Base-by-base conservation (phyloP, 352 stramenopile species). In the Pythium angustatum region DNA sequence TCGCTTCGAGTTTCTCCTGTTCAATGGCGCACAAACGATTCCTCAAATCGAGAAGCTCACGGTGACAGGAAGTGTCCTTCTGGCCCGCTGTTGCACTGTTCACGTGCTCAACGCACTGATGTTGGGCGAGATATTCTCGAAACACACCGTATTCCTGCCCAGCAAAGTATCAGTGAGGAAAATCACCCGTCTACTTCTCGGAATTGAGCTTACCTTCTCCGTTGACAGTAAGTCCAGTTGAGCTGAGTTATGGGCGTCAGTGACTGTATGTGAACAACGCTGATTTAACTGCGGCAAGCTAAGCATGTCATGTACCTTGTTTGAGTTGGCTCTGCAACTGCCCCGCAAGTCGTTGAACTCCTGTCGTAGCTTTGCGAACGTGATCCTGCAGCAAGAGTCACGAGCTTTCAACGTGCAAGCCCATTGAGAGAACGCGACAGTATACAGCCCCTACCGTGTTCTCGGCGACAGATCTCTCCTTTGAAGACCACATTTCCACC, bases 301-400 rank as follows among this genome's bases (percentile, higher is more conserved):
- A 19, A 47, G 7, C 33, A 38, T 38, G 33, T 15, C 8, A 27
- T 63, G 58, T 58, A 79, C 72, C 45, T 27, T 55, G 47, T 10
- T 64, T 48, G 7, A 77, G 31, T 14, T 79, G 65, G 10, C 10
- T 27, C 55, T 65, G 50, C 21, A 68, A 14, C 17, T 66, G 41
- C 24, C 48, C 19, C 36, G 51, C 58, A 8, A 71, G 34, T 21
- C 27, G 24, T 15, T 79, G 61, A 3, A 75, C 19, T 12, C 54
- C 59, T 15, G 24, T 14, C 0, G 54, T 63, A 19, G 62, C 66
- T 26, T 68, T 58, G 6, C 59, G 66, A 5, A 70, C 54, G 31
- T 73, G 64, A 30, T 56, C 48, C 70, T 77, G 43, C 11, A 26
- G 5, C 5, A 31, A 11, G 24, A 12, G n/a, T 8, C 7, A 27